phyloP scores from a whole-genome alignment of 208 protist species.

The Trypanosomatidae sp. region DNA sequence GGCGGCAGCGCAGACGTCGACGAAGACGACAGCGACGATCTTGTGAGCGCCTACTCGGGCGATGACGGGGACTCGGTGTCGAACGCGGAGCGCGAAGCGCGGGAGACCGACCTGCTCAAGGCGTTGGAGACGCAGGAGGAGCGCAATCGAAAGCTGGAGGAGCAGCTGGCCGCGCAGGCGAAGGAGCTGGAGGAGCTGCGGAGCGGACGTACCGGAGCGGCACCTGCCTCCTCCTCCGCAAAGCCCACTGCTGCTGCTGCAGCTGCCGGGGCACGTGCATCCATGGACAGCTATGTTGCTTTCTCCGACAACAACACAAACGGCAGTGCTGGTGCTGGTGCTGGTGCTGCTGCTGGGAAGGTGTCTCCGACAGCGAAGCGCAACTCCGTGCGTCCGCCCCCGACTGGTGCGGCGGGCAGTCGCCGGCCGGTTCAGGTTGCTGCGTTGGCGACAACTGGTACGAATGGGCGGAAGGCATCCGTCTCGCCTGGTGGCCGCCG shows the following conservation, averaged over 20 bases:
- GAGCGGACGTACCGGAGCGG: background rate
- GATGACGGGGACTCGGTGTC: conserved; percentile 29
- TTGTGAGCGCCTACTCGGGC: conserved; percentile 19
- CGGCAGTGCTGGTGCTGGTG: too few relatives aligned
- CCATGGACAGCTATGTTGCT: too few relatives aligned
- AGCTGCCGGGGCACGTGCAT: background rate
- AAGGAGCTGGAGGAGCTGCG: conserved; percentile 44
- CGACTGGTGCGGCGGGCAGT: too few relatives aligned
- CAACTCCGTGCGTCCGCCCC: too few relatives aligned
- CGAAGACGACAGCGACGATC: conserved; percentile 43
- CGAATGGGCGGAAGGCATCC: too few relatives aligned
- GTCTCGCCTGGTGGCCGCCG: too few relatives aligned
- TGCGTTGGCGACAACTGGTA: too few relatives aligned
- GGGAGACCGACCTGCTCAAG: conserved; percentile 44
- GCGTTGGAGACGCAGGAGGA: conserved; percentile 51
- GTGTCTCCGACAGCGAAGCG: too few relatives aligned
- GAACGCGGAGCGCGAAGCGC: conserved; percentile 22
- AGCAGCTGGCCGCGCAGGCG: conserved; percentile 51
- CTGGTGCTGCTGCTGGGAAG: too few relatives aligned
- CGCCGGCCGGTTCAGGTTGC: too few relatives aligned
- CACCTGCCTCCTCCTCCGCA: background rate
- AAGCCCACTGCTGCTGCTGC: background rate
- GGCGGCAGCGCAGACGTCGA: conserved; percentile 35
- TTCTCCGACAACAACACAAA: too few relatives aligned
- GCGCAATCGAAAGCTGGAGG: conserved; percentile 46